Evolutionary conservation across 2,329 filamentous ascomycete species (phyloP).

Genomic region (Aspergillus arachidicola): DNA sequence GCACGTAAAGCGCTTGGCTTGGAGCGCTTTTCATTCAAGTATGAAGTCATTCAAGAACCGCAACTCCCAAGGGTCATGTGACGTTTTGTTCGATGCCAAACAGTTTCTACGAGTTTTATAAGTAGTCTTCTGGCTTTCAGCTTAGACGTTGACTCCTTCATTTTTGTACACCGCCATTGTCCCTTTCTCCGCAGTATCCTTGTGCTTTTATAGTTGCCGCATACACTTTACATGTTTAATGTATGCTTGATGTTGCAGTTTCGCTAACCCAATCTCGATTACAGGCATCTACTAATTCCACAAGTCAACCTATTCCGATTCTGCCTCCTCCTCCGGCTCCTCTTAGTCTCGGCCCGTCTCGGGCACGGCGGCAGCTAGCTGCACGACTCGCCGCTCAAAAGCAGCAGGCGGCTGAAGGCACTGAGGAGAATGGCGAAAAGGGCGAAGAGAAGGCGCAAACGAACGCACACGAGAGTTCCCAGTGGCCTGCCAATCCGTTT

Average conservation of each 20-base stretch:
- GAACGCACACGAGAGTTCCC: slow-evolving; percentile 19
- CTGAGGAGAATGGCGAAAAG: slow-evolving; percentile 31
- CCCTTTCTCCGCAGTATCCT: background rate
- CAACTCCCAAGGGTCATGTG: slow-evolving; percentile 23
- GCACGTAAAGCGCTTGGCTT: slow-evolving; percentile 22
- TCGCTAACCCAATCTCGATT: slow-evolving; percentile 19
- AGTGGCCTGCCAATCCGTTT: slow-evolving; percentile 42
- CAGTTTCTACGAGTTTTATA: slow-evolving; percentile 19
- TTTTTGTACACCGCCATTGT: slow-evolving; percentile 10
- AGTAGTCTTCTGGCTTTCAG: slow-evolving; percentile 16
- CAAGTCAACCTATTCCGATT: slow-evolving; percentile 48
- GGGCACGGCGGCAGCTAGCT: slow-evolving; percentile 87
- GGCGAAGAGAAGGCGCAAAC: slow-evolving; percentile 21
- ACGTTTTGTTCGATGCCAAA: slow-evolving; percentile 17
- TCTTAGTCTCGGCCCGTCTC: slow-evolving; percentile 81
- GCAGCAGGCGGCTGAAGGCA: slow-evolving; percentile 58
- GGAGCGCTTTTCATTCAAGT: slow-evolving; percentile 26
- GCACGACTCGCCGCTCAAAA: slow-evolving; percentile 77
- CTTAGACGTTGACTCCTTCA: slow-evolving; percentile 14
- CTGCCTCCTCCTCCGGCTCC: slow-evolving; percentile 68
- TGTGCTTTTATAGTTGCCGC: slow-evolving; percentile 10
- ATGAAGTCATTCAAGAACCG: slow-evolving; percentile 24
- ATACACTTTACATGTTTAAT: background rate
- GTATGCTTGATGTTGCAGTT: background rate
- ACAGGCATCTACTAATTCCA: slow-evolving; percentile 33